A percentile compares a stretch with the other conserved stretches of the same genome.
Conservation (phyloP, 768 basidiomycete genomes). For the Tylopilus intermedius region DNA sequence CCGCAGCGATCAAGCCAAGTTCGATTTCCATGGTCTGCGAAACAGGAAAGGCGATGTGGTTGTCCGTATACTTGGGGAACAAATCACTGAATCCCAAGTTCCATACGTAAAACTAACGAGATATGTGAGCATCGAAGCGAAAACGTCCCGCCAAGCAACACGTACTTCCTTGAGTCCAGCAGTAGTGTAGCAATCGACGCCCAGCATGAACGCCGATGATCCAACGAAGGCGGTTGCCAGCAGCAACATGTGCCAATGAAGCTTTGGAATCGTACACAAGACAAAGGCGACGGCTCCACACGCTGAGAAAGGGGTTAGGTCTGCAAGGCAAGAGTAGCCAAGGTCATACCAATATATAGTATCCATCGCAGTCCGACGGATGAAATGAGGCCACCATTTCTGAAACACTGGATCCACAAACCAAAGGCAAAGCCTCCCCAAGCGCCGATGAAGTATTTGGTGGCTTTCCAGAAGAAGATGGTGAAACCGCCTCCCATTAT, state of each 20-base stretch:
- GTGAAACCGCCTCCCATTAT: conserved; percentile 78
- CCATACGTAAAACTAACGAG: conserved; percentile 83
- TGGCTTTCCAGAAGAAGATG: conserved; percentile 90
- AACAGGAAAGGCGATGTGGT: conserved; percentile 73
- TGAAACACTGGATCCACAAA: conserved; percentile 84
- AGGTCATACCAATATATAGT: conserved; percentile 66
- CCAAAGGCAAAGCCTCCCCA: conserved; percentile 75
- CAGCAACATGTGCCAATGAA: conserved; percentile 84
- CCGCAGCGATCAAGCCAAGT: conserved; percentile 79
- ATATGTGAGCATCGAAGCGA: conserved; percentile 11
- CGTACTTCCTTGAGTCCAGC: conserved; percentile 88
- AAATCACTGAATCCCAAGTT: conserved; percentile 82
- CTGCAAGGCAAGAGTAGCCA: conserved; percentile 17
- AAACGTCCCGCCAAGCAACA: neutral
- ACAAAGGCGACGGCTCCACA: conserved; percentile 76
- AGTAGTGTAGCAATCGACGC: conserved; percentile 90
- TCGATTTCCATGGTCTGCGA: conserved; percentile 92
- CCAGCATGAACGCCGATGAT: conserved; percentile 84
- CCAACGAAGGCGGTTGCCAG: conserved; percentile 87
- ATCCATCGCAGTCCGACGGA: conserved; percentile 84
- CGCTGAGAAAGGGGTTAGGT: conserved; percentile 36
- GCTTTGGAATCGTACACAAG: conserved; percentile 76
- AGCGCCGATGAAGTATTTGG: conserved; percentile 68
- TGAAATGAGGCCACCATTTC: conserved; percentile 73
- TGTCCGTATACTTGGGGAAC: conserved; percentile 69